Evolutionary conservation across 306 rosid genomes (phyloP).

Genomic region (Quercus variabilis): DNA sequence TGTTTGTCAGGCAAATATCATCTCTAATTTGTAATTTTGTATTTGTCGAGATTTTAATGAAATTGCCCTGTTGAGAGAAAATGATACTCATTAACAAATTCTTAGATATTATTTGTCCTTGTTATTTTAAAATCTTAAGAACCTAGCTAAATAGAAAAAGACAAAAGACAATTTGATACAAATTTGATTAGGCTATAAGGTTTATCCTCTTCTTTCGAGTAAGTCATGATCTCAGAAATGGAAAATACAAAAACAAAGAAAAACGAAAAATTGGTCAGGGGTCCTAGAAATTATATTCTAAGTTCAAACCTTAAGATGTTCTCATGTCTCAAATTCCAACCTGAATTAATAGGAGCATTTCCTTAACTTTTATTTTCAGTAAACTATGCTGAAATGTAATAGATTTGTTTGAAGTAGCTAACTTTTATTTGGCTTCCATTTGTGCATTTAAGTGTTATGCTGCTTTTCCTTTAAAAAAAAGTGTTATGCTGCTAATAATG

Average conservation of each 20-base stretch:
- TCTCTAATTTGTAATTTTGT: background rate
- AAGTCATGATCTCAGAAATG: background rate
- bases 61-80: no score
- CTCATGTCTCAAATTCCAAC: no score
- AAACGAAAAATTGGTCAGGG: background rate
- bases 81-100: no score
- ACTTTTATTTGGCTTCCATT: background rate
- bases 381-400: no score
- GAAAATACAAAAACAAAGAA: background rate
- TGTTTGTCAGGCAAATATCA: background rate
- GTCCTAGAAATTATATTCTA: background rate
- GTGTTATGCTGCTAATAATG: background rate
- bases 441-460: background rate
- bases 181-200: no score
- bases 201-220: background rate
- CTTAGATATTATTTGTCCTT: no score
- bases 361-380: no score
- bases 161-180: no score
- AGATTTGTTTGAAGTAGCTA: no score
- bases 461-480: background rate
- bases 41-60: background rate
- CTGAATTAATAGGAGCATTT: no score
- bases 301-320: background rate
- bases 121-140: no score
- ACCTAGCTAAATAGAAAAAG: no score